Conservation (phyloP, 495 filamentous ascomycete genomes). For the Symbiotaphrina buchneri region DNA sequence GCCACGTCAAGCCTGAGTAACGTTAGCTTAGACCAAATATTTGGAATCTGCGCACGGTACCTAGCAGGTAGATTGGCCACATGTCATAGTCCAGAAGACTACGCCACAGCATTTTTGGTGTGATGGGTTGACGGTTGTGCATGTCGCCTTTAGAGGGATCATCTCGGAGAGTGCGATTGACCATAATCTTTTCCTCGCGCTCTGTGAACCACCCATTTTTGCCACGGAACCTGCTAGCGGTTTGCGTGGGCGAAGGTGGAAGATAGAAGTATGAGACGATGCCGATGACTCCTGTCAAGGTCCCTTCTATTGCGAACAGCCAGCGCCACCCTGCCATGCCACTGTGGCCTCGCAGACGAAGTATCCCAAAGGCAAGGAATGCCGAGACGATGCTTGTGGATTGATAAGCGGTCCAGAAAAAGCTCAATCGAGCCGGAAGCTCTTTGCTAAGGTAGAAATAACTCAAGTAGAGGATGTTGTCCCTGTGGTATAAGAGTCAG, state of each 20-base stretch:
- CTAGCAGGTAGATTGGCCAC: slow-evolving; percentile 30
- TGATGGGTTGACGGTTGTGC: slow-evolving; percentile 34
- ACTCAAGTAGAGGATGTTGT: slow-evolving; percentile 14
- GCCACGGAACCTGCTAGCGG: slow-evolving; percentile 26
- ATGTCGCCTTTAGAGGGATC: slow-evolving; percentile 41
- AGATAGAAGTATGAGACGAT: slow-evolving; percentile 27
- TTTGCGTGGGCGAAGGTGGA: slow-evolving; percentile 26
- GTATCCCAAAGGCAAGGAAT: slow-evolving; percentile 47
- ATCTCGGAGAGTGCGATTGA: slow-evolving; percentile 38
- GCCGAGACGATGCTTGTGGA: slow-evolving; percentile 40
- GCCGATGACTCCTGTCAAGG: slow-evolving; percentile 30
- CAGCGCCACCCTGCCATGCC: slow-evolving; percentile 51
- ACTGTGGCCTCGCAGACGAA: slow-evolving; percentile 36
- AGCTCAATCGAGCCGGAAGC: slow-evolving; percentile 38
- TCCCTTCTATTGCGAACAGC: slow-evolving; percentile 33
- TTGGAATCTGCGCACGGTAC: slow-evolving; percentile 3
- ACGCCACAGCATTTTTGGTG: slow-evolving; percentile 19
- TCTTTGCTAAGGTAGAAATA: slow-evolving; percentile 12
- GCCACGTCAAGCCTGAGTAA: too few species aligned
- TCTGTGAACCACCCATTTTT: slow-evolving; percentile 37
- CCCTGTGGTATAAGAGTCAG: slow-evolving; percentile 8
- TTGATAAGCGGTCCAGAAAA: slow-evolving; percentile 52
- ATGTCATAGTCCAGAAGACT: slow-evolving; percentile 29
- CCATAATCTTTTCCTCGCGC: slow-evolving; percentile 32
- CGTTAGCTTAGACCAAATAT: slow-evolving; percentile 15